phyloP scores from a whole-genome alignment of 1,139 yeast genomes.

The Taiozyma sp. region DNA sequence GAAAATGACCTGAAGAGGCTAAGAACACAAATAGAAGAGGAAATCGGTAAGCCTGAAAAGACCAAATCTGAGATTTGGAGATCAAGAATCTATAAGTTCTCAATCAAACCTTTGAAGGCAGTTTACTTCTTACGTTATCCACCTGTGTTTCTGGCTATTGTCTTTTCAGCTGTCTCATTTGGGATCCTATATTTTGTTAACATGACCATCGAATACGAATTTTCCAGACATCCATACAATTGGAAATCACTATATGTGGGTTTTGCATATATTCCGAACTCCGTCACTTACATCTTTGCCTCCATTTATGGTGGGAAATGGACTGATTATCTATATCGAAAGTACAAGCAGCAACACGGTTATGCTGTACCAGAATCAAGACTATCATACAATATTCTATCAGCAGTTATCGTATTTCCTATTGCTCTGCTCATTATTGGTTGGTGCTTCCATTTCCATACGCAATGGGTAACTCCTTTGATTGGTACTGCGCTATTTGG shows the following conservation, averaged over 20 bases:
- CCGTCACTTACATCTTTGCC: constrained; percentile 69
- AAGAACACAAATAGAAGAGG: constrained; percentile 23
- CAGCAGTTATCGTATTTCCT: constrained; percentile 59
- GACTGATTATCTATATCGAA: constrained; percentile 57
- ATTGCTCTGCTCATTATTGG: constrained; percentile 70
- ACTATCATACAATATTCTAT: constrained; percentile 65
- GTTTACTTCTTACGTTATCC: constrained; percentile 56
- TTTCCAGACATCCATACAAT: constrained; percentile 61
- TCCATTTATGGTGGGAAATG: constrained; percentile 75
- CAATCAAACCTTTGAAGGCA: constrained; percentile 43
- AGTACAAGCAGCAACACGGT: constrained; percentile 58
- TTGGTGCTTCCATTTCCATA: constrained; percentile 66
- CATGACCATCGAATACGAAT: constrained; percentile 63
- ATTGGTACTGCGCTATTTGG: constrained; percentile 82
- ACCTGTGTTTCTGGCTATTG: constrained; percentile 61
- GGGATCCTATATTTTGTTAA: constrained; percentile 68
- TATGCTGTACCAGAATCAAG: constrained; percentile 71
- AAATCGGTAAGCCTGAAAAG: constrained; percentile 19
- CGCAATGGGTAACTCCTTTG: constrained; percentile 71
- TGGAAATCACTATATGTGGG: constrained; percentile 66
- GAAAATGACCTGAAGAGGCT: constrained; percentile 26
- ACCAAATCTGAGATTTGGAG: constrained; percentile 13
- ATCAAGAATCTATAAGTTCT: constrained; percentile 33
- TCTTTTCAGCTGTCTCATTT: constrained; percentile 63
- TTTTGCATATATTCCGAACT: constrained; percentile 75